Conservation (phyloP, 495 filamentous ascomycete genomes). For the Lasiosphaeris hirsuta region DNA sequence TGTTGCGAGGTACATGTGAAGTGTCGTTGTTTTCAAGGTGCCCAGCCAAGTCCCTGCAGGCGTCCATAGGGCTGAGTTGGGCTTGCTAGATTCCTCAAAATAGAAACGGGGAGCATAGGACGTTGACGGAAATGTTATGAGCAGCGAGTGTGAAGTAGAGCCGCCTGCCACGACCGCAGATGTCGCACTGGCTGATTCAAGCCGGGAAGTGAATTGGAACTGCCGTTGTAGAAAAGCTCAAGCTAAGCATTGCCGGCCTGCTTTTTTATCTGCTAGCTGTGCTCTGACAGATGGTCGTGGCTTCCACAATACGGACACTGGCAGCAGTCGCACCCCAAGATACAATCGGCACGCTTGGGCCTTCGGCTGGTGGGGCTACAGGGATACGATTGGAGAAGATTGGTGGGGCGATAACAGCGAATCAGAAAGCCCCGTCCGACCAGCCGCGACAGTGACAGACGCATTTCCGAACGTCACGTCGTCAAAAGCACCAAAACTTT, state of each 20-base stretch:
- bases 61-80: constrained; percentile 4
- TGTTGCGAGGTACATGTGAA: neutral
- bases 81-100: neutral
- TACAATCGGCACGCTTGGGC: neutral
- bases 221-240: too few species aligned
- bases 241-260: too few species aligned
- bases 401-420: constrained; percentile 8
- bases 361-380: neutral
- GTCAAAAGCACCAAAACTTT: constrained; percentile 15
- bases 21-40: neutral
- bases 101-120: neutral
- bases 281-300: too few species aligned
- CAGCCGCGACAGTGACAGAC: constrained; percentile 17
- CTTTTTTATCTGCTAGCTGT: too few species aligned
- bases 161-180: too few species aligned
- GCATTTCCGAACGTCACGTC: constrained; percentile 38
- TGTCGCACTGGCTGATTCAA: too few species aligned
- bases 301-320: too few species aligned
- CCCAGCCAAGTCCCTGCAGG: neutral
- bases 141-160: too few species aligned
- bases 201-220: too few species aligned
- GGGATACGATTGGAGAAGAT: neutral
- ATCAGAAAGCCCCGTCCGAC: constrained; percentile 17
- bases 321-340: too few species aligned
- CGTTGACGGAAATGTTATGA: too few species aligned